phyloP scores from a whole-genome alignment of 1,284 basidiomycete species.

The Mrakiaceae sp. region DNA sequence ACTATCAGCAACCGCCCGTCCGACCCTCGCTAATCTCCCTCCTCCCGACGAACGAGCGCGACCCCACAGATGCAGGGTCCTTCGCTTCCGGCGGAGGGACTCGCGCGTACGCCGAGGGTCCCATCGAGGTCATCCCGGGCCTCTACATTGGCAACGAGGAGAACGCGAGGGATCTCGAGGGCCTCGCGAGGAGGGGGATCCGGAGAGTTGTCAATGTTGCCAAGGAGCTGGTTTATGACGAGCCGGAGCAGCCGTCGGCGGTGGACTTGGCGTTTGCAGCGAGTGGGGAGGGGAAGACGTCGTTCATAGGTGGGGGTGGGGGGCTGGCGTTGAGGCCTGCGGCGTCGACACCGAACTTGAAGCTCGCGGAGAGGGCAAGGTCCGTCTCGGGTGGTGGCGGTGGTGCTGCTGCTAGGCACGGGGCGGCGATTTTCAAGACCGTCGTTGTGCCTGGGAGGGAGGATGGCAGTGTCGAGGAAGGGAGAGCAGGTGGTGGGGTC shows the following conservation, averaged over 20 bases:
- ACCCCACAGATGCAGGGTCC: constrained; percentile 6
- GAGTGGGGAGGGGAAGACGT: neutral
- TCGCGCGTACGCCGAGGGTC: constrained; percentile 67
- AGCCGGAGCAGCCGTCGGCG: neutral
- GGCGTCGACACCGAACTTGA: neutral
- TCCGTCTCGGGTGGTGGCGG: neutral
- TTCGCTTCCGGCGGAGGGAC: neutral
- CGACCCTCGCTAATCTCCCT: constrained; percentile 7
- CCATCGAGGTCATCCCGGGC: constrained; percentile 75
- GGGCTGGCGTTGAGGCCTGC: neutral
- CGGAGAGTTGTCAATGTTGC: constrained; percentile 85
- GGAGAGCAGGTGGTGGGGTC: neutral
- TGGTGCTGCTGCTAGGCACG: too few relatives aligned
- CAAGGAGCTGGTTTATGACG: constrained; percentile 54
- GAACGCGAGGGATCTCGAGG: constrained; percentile 67
- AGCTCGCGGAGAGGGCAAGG: neutral
- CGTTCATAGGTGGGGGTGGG: neutral
- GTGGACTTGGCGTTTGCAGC: neutral
- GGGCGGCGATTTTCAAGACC: too few relatives aligned
- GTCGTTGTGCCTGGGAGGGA: neutral
- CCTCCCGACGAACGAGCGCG: constrained; percentile 10
- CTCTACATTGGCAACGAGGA: constrained; percentile 91
- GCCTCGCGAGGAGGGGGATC: constrained; percentile 57
- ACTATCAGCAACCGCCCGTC: neutral
- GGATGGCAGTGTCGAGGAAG: neutral